Base-by-base conservation (phyloP, 2,329 filamentous ascomycete genomes). In the Pyrenophora graminea region DNA sequence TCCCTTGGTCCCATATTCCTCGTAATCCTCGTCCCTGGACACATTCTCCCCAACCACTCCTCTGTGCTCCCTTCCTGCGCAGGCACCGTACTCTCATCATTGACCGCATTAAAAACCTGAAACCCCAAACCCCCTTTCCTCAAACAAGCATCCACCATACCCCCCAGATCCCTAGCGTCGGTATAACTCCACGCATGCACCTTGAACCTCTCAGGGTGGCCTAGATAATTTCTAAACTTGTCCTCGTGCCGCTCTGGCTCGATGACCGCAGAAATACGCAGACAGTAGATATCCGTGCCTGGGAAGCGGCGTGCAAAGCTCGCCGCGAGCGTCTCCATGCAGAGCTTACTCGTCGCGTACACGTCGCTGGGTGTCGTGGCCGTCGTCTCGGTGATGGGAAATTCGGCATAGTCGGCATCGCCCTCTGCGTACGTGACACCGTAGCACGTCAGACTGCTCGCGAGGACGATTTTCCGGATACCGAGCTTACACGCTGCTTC, bases 101-200 rank as follows among this genome's bases (percentile, higher is more conserved):
- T 86, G 0, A 82, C 83, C 3, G 82, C 83, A 64, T 86, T 86
- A 66, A 86, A 86, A 0, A 85, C 72, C 62, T 86, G 81, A 55
- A 82, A 86, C 0, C 83, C 83, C 19, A 86, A 57, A 0, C 81
- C 82, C 62, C 76, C 74, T 53, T 77, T 80, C 55, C 76, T n/a
- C n/a, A 85, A 73, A 12, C 75, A 77, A 17, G 79, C 61, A 49
- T 85, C 71, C 55, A 81, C 83, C 56, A 86, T 84, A 59, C 81
- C 80, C 0, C 83, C 84, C 18, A 86, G 62, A 60, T 86, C 83
- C 2, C 82, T 67, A 1, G 80, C 81, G 67, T 86, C 84, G 12
- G 81, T 82, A 62, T 86, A 86, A 30, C 74, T 78, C 83, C 83
- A 86, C 0, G 78, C 83, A 64, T 85, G 83, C 1, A 76, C 74